Conservation (phyloP, 2,329 filamentous ascomycete genomes). For the Monosporascus sp. region DNA sequence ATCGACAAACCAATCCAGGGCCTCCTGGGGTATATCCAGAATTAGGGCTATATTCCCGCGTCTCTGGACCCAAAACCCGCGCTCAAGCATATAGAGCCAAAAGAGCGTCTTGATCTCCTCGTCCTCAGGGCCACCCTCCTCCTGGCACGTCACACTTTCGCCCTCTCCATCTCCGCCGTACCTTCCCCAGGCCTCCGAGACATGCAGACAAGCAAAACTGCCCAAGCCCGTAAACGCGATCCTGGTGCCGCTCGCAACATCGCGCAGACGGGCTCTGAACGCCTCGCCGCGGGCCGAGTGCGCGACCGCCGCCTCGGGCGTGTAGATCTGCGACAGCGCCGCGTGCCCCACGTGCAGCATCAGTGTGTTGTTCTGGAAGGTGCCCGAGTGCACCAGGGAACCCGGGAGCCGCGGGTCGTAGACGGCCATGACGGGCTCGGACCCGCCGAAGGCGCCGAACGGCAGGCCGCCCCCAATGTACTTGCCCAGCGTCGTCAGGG, state of each 20-base stretch:
- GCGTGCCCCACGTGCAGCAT: conserved; percentile 45
- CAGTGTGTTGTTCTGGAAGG: conserved; percentile 57
- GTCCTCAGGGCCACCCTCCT: conserved; percentile 24
- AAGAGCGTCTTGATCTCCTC: conserved; percentile 34
- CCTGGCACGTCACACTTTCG: conserved; percentile 22
- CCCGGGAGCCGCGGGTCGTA: conserved; percentile 39
- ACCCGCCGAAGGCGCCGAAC: conserved; percentile 63
- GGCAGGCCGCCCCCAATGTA: conserved; percentile 61
- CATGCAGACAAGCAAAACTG: conserved; percentile 20
- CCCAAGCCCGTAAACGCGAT: conserved; percentile 21
- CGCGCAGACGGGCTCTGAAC: conserved; percentile 15
- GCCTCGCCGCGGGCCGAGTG: conserved; percentile 22
- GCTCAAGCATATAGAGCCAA: conserved; percentile 42
- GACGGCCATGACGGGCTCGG: conserved; percentile 50
- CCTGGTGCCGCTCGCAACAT: conserved; percentile 13
- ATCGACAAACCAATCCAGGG: conserved; percentile 35
- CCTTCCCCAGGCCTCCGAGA: conserved; percentile 24
- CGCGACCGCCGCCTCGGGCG: conserved; percentile 15
- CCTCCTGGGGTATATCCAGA: conserved; percentile 31
- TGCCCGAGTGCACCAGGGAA: conserved; percentile 45
- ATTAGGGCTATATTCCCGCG: conserved; percentile 37
- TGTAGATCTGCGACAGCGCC: conserved; percentile 24
- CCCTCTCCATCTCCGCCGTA: conserved; percentile 23
- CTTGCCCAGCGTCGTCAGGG: conserved; percentile 61
- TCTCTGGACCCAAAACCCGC: conserved; percentile 36